These are phyloP conservation scores for Metarhizium album DNA, from an alignment of 2,329 filamentous ascomycete species.

Conservation along the genomic window DNA sequence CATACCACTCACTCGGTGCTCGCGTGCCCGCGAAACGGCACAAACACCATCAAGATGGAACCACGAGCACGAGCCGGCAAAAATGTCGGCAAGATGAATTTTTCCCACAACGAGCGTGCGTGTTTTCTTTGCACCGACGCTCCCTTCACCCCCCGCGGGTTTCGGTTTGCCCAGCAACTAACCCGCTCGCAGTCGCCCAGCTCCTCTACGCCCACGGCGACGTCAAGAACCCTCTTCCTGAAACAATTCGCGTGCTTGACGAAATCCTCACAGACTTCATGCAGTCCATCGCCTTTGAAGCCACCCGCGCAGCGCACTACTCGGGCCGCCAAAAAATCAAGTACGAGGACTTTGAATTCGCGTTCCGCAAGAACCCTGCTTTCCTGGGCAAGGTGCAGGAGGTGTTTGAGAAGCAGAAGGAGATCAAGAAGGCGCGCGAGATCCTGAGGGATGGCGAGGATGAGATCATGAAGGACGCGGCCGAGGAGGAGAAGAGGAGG, in stretches of 20 bases:
- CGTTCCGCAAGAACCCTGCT: slow-evolving; percentile 70
- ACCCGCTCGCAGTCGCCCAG: slow-evolving; percentile 45
- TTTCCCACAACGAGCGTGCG: slow-evolving; percentile 60
- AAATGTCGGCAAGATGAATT: slow-evolving; percentile 77
- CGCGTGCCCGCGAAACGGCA: neutral
- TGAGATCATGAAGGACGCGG: slow-evolving; percentile 44
- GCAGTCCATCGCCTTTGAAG: slow-evolving; percentile 84
- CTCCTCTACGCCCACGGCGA: slow-evolving; percentile 77
- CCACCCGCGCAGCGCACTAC: slow-evolving; percentile 75
- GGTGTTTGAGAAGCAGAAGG: slow-evolving; percentile 76
- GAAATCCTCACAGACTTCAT: slow-evolving; percentile 96
- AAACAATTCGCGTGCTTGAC: slow-evolving; percentile 80
- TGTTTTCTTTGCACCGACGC: slow-evolving; percentile 7
- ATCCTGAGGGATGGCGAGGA: slow-evolving; percentile 58
- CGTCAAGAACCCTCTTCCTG: slow-evolving; percentile 63
- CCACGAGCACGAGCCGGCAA: slow-evolving; percentile 66
- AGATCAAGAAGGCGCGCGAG: slow-evolving; percentile 75
- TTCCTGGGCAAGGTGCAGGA: slow-evolving; percentile 87
- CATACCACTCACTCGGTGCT: neutral
- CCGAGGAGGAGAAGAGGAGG: slow-evolving; percentile 30
- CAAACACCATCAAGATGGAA: slow-evolving; percentile 44
- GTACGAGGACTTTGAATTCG: slow-evolving; percentile 95
- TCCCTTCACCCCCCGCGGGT: neutral
- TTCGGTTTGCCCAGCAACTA: neutral
- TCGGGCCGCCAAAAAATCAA: slow-evolving; percentile 93